Conservation (phyloP, 1,284 basidiomycete genomes). For the Xanthoconium separans region DNA sequence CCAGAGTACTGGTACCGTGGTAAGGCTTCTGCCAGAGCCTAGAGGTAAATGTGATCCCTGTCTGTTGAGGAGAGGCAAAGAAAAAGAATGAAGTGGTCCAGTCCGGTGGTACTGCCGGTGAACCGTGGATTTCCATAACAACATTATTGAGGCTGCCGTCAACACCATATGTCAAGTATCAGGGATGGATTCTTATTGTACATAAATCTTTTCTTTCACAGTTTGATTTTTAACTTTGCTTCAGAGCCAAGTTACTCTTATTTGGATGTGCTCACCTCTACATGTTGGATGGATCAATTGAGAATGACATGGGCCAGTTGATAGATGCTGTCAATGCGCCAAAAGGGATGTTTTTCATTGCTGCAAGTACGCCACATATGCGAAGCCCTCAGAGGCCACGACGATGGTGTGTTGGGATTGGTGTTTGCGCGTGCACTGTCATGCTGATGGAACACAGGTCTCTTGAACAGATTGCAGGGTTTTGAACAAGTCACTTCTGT, state of each 20-base stretch:
- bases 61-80: no score
- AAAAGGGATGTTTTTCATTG: conserved; percentile 78
- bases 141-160: conserved; percentile 91
- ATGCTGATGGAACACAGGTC: conserved; percentile 48
- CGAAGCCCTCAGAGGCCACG: conserved; percentile 75
- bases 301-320: conserved; percentile 84
- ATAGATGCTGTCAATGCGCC: conserved; percentile 89
- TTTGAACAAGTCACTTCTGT: conserved; percentile 82
- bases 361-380: conserved; percentile 80
- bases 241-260: conserved; percentile 82
- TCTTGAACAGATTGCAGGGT: conserved; percentile 78
- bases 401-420: conserved; percentile 62
- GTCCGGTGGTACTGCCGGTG: no score
- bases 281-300: conserved; percentile 90
- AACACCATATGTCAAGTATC: conserved; percentile 82
- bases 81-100: no score
- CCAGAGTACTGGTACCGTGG: no score
- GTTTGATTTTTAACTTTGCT: neutral
- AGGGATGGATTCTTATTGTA: conserved; percentile 86
- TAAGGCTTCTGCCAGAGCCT: no score
- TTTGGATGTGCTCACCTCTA: conserved; percentile 85
- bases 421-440: conserved; percentile 51
- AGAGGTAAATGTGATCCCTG: no score
- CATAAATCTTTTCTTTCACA: conserved; percentile 28
- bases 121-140: no score